Base-by-base conservation (phyloP, 768 basidiomycete species). In the Xanthoconium stramineum region DNA sequence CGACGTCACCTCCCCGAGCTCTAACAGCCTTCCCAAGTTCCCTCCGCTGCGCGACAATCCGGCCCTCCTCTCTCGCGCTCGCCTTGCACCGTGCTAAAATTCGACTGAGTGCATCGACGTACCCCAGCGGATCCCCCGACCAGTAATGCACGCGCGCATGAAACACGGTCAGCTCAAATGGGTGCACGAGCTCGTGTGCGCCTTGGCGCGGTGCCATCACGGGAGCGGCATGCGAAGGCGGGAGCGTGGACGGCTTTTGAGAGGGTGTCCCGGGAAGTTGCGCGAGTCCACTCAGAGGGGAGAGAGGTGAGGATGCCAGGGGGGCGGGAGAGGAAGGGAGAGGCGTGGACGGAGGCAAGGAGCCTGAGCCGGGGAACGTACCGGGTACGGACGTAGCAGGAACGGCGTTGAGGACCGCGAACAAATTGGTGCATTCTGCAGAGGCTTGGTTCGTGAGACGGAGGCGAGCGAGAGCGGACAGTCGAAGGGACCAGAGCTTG, bases 371-470 rank as follows among this genome's bases (percentile, higher is more conserved):
- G 59, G 88, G 83, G 44, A 91, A 76, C 66, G 82, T 84, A 43
- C 72, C 68, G 20, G 83, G 85, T 1, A 82, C 72, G 15, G 82
- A 74, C 0, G 69, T 59, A 1, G 84, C 79, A 53, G 83, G 79
- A 44, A 86, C 79, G 32, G 78, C 75, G 57, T 82, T 79, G 45
- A 93, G 80, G 28, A 86, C 85, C 17, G 81, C 73, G 69, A 89
- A 93, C 24, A 94, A 79, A 71, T 91, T 91, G 11, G 82, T 85
- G 68, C 87, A 88, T 72, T 94, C 91, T 24, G 89, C 88, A 1
- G 88, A 81, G n/a, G 86, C 86, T 68, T 94, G 91, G 67, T 92
- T 92, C 76, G 87, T 91, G 46, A 94, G 81, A 45, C 91, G 84
- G 44, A 94, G 80, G 17, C 91, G 86, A 44, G 91, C 83, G 30